Evolutionary conservation across 2,329 filamentous ascomycete genomes (phyloP), one percentile per base, ranked within the genome.

Genomic region (Penicillium sp.): DNA sequence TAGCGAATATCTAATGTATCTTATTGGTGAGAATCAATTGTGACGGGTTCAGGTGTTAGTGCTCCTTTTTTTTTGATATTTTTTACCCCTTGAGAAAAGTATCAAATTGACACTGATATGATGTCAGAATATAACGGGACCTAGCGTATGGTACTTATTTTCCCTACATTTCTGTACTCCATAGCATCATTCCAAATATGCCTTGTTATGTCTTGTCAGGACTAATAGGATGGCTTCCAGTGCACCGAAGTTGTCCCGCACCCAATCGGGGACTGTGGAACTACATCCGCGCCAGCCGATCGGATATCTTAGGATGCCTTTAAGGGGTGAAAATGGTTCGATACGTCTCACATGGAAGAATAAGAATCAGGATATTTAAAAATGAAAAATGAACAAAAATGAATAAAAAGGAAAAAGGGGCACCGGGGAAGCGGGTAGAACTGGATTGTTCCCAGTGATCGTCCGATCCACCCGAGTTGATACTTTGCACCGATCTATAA

Each of bases 171-270:
- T 47, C 29, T 23, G 44, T 48, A 25, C 45, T 48, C 29, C 29
- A 10, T 33, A 29, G 3, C 31, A 6, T 9, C 35, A 54, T 54
- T 55, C 52, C 52, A 49, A 27, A 54, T 49, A 25, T 25, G 15
- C 10, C 38, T 33, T 33, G 23, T 38, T 6, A 31, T 31, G 29
- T 1, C 29, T 12, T 1, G 15, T 12, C 21, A 13, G 42, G 42
- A 25, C 63, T 61, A 64, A 67, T 66, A 59, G 65, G 65, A 66
- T 61, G 31, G 3, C 59, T 66, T 60, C 64, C 64, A 63, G 60
- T 41, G 27, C 38, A 48, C 58, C 47, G 44, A 55, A 23, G 29
- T 42, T 33, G 35, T 29, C 59, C 59, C 49, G 57, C 53, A 59
- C 58, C 55, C 65, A 67, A 66, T 65, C 65, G 65, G 65, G 64